Conservation (phyloP, 1,284 basidiomycete species). For the Cutaneotrichosporon cutaneum region DNA sequence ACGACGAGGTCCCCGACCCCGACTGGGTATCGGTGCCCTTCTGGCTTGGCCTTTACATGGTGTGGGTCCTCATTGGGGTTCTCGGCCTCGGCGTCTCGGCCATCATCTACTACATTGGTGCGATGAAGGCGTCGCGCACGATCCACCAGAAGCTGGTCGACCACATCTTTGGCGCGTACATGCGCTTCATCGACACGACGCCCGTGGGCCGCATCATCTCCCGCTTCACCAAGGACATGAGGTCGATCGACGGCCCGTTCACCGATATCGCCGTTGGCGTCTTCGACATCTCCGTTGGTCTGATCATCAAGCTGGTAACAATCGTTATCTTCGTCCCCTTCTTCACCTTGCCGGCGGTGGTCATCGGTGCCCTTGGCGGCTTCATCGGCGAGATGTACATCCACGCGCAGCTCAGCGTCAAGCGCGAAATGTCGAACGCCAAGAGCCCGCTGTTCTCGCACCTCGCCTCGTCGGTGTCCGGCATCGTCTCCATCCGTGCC, state of each 20-base stretch:
- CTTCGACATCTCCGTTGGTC: slow-evolving; percentile 45
- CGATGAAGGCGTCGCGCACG: slow-evolving; percentile 59
- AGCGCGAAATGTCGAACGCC: slow-evolving; percentile 67
- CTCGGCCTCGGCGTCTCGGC: slow-evolving; percentile 45
- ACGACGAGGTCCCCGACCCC: slow-evolving; percentile 51
- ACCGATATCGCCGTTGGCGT: slow-evolving; percentile 44
- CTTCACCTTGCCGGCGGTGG: slow-evolving; percentile 49
- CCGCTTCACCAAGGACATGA: slow-evolving; percentile 63
- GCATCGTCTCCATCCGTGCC: slow-evolving; percentile 58
- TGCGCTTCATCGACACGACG: slow-evolving; percentile 62
- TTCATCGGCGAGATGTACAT: slow-evolving; percentile 60
- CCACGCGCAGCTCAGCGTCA: slow-evolving; percentile 70
- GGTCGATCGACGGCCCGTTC: slow-evolving; percentile 51
- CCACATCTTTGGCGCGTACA: slow-evolving; percentile 60
- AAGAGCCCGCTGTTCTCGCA: slow-evolving; percentile 66
- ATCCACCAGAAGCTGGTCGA: slow-evolving; percentile 63
- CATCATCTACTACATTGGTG: slow-evolving; percentile 52
- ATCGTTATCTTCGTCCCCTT: slow-evolving; percentile 58
- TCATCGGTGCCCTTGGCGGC: slow-evolving; percentile 56
- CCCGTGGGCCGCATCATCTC: slow-evolving; percentile 63
- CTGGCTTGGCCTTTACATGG: slow-evolving; percentile 58
- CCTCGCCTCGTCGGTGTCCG: slow-evolving; percentile 66
- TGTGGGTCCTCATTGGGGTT: slow-evolving; percentile 45
- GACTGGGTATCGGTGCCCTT: slow-evolving; percentile 45
- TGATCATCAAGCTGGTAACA: slow-evolving; percentile 56